Evolutionary conservation across 2,329 filamentous ascomycete genomes (phyloP).

Genomic region (Fusarium floridanum): DNA sequence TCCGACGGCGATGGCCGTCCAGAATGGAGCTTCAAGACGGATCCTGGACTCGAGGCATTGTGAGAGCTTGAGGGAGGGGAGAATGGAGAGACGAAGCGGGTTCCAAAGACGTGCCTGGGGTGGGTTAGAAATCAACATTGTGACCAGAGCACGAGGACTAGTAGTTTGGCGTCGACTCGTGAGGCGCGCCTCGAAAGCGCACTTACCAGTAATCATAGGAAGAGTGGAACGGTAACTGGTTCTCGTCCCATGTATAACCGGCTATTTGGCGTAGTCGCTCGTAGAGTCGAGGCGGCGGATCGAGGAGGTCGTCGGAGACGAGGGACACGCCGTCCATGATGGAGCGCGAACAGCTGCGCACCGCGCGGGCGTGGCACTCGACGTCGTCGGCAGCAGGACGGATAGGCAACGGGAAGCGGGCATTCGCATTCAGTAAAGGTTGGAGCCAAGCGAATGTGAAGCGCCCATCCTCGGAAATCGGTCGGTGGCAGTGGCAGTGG

Average conservation of each 20-base stretch:
- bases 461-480: slow-evolving; percentile 51
- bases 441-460: slow-evolving; percentile 45
- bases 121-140: slow-evolving; percentile 25
- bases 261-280: slow-evolving; percentile 80
- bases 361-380: slow-evolving; percentile 38
- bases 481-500: slow-evolving; percentile 24
- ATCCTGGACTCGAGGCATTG: slow-evolving; percentile 59
- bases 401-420: slow-evolving; percentile 38
- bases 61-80: slow-evolving; percentile 62
- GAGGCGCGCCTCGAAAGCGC: neutral
- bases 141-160: neutral
- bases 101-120: slow-evolving; percentile 75
- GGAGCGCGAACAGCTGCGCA: slow-evolving; percentile 45
- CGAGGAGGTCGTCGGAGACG: slow-evolving; percentile 67
- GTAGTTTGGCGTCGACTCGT: neutral
- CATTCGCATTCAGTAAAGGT: slow-evolving; percentile 46
- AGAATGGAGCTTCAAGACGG: slow-evolving; percentile 57
- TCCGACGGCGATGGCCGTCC: slow-evolving; percentile 61
- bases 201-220: slow-evolving; percentile 90
- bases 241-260: slow-evolving; percentile 83
- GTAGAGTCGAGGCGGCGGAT: slow-evolving; percentile 76
- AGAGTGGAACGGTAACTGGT: slow-evolving; percentile 67
- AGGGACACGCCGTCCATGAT: slow-evolving; percentile 66
- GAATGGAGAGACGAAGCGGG: slow-evolving; percentile 66
- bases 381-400: slow-evolving; percentile 34